Evolutionary conservation across 2,329 filamentous ascomycete genomes (phyloP).

Genomic region (Exophiala bonariae): DNA sequence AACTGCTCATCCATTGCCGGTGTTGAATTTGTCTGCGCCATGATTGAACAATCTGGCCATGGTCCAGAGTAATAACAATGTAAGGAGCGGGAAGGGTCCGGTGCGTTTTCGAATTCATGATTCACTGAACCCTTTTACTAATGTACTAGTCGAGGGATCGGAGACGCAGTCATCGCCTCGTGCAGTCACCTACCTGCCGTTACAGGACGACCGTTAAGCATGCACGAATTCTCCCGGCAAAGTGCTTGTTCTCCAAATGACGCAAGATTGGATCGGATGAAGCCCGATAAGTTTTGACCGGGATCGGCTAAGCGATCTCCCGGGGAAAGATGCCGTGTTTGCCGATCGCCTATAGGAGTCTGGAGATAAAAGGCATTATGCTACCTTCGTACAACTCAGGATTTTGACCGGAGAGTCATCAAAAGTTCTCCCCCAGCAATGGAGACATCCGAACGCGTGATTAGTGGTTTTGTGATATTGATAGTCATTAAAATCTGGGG

Average conservation of each 20-base stretch:
- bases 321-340: not conserved
- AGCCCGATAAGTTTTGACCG: not conserved
- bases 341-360: no score
- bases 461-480: no score
- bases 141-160: slow-evolving; percentile 1
- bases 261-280: slow-evolving; percentile 7
- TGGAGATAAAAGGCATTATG: no score
- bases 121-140: no score
- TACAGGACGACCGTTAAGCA: no score
- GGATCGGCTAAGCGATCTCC: slow-evolving; percentile 11
- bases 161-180: slow-evolving; percentile 1
- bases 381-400: no score
- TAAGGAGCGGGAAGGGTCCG: not conserved
- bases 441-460: no score
- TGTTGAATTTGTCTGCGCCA: slow-evolving; percentile 11
- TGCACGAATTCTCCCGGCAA: no score
- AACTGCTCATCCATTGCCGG: slow-evolving; percentile 1
- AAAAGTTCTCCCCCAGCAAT: no score
- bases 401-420: no score
- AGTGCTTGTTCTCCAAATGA: slow-evolving; percentile 22
- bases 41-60: slow-evolving; percentile 6
- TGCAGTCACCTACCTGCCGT: no score
- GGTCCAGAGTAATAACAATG: slow-evolving; percentile 1
- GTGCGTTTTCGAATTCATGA: slow-evolving; percentile 6
- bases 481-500: no score